Conservation (phyloP, 2,329 filamentous ascomycete genomes). For the Calonectria ilicicola region DNA sequence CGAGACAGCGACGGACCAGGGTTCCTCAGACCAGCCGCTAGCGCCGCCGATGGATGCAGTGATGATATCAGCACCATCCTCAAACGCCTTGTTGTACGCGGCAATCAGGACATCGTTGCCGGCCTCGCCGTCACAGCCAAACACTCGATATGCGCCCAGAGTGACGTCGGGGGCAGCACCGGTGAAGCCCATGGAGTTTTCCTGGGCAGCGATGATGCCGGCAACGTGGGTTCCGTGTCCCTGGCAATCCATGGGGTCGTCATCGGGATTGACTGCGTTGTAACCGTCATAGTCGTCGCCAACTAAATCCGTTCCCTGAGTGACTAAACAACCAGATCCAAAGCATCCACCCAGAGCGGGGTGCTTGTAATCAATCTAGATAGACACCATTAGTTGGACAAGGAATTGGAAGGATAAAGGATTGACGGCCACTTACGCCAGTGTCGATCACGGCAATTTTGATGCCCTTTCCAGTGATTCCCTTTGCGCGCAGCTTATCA, state of each 20-base stretch:
- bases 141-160: constrained; percentile 68
- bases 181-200: constrained; percentile 64
- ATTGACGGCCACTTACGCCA: constrained; percentile 55
- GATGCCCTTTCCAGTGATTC: constrained; percentile 62
- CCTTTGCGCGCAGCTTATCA: constrained; percentile 63
- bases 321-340: constrained; percentile 69
- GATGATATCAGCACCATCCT: constrained; percentile 69
- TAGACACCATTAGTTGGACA: neutral
- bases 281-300: constrained; percentile 63
- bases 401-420: too few relatives aligned
- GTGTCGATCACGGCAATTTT: constrained; percentile 67
- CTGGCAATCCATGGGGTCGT: constrained; percentile 66
- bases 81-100: constrained; percentile 70
- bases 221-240: constrained; percentile 73
- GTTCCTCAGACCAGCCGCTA: constrained; percentile 64
- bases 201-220: constrained; percentile 72
- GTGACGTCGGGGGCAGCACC: constrained; percentile 69
- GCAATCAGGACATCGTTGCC: constrained; percentile 68
- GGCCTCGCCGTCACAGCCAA: constrained; percentile 65
- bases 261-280: constrained; percentile 57
- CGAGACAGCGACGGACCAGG: constrained; percentile 62
- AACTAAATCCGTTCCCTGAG: constrained; percentile 68
- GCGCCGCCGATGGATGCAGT: constrained; percentile 64
- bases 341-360: constrained; percentile 74
- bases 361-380: constrained; percentile 70